Base-by-base conservation (phyloP, 2,329 filamentous ascomycete species). In the Neopestalotiopsis sp. region DNA sequence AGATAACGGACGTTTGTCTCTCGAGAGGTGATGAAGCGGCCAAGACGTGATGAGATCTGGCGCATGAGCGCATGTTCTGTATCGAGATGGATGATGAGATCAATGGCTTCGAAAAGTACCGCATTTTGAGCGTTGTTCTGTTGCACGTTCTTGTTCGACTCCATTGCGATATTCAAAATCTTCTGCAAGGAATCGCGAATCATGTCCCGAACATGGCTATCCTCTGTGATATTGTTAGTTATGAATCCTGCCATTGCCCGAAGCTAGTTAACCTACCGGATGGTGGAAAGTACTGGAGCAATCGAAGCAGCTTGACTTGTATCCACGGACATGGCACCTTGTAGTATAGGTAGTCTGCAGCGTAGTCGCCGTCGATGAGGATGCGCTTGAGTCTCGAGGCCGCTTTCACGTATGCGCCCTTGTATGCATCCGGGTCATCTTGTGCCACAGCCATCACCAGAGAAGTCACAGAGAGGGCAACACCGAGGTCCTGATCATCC, bases 251-350 rank as follows among this genome's bases (percentile, higher is more conserved):
- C 14, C 45, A 67, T n/a, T 66, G 68, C 2, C 30, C 9, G 9
- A 24, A 12, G 52, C 30, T 38, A n/a, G 4, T 40, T 12, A 12
- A 81, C 86, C 72, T 85, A 95, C 93, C 92, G 78, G 96, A 97
- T 60, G 96, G 95, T 32, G 95, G 93, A 80, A 97, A 99, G 80
- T 98, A 99, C 81, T 99, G 96, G 72, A 99, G 86, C 70, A 99
- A 83, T 71, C 95, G 90, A 73, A 99, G 82, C 20, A 99, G 87
- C 83, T 99, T 99, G 76, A 98, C 93, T 81, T 98, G 95, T 69
- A 99, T 91, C 96, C 96, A 99, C 2, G 96, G 96, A 78, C 96
- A 99, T 1, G 96, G 96, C n/a, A 99, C 96, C 77, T 98, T 98
- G 86, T 99, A 99, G 84, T 99, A 99, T 32, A 98, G 89, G 78